phyloP scores from a whole-genome alignment of 805 yeast species.

The Metschnikowia similis region DNA sequence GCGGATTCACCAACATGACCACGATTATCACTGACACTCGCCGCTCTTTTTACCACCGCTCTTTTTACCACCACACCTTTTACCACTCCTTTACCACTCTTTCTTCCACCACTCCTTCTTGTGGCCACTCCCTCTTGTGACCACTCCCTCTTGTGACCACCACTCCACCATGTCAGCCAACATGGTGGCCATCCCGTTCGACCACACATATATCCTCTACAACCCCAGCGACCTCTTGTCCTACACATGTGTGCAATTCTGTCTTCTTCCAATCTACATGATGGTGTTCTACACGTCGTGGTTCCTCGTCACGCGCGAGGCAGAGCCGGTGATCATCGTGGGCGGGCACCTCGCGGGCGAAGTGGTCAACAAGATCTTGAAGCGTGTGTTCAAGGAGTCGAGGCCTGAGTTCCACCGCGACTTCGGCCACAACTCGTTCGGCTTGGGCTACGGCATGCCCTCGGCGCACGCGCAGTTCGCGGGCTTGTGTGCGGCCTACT shows the following conservation, averaged over 20 bases:
- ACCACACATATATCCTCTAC: conserved; percentile 80
- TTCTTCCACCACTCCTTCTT: too few relatives aligned
- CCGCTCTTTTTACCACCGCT: background rate
- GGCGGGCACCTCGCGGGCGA: conserved; percentile 85
- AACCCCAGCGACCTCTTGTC: conserved; percentile 63
- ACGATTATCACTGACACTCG: too few relatives aligned
- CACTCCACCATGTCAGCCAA: background rate
- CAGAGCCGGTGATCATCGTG: conserved; percentile 78
- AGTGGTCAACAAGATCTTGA: conserved; percentile 61
- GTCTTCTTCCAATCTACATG: conserved; percentile 76
- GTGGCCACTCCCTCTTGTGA: too few relatives aligned
- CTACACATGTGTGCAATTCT: conserved; percentile 59
- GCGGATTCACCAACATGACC: too few relatives aligned
- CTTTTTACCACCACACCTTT: background rate
- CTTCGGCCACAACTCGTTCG: conserved; percentile 40
- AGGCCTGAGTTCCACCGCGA: conserved; percentile 61
- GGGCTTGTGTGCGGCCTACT: conserved; percentile 73
- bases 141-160: too few relatives aligned
- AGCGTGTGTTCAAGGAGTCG: conserved; percentile 60
- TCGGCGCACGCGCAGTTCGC: conserved; percentile 95
- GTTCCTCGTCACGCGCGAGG: conserved; percentile 77
- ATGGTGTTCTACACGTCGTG: conserved; percentile 78
- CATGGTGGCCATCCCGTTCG: conserved; percentile 55
- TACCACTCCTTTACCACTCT: too few relatives aligned
- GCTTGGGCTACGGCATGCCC: conserved; percentile 90